Evolutionary conservation across 768 basidiomycete genomes (phyloP).

Genomic region (Lepiota subincarnata): DNA sequence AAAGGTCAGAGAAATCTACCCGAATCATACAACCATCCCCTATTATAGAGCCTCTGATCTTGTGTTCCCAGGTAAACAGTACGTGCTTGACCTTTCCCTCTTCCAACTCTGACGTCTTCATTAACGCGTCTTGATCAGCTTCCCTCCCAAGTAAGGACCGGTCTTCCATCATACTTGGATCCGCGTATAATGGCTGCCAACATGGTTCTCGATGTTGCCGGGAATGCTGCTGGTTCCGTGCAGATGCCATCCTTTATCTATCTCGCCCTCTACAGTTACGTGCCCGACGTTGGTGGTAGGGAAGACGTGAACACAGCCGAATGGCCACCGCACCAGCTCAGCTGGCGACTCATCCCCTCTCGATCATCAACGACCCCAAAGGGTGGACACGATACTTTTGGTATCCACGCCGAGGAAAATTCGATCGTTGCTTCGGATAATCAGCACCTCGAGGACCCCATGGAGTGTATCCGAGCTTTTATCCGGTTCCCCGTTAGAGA

Average conservation of each 20-base stretch:
- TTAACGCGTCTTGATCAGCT: neutral
- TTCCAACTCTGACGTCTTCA: slow-evolving; percentile 6
- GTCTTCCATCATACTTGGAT: slow-evolving; percentile 7
- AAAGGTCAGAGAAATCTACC: slow-evolving; percentile 6
- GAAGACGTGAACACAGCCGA: neutral
- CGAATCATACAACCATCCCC: slow-evolving; percentile 1
- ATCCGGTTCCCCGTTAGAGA: slow-evolving; percentile 6
- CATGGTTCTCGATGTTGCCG: slow-evolving; percentile 5
- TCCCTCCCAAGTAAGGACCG: neutral
- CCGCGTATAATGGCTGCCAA: slow-evolving; percentile 3
- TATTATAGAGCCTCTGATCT: neutral
- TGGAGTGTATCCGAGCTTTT: slow-evolving; percentile 8
- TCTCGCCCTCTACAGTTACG: slow-evolving; percentile 10
- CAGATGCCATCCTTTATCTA: slow-evolving; percentile 8
- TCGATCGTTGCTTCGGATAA: slow-evolving; percentile 3
- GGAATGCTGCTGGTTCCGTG: neutral
- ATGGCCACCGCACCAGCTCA: slow-evolving; percentile 2
- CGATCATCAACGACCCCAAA: neutral
- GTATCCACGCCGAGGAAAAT: slow-evolving; percentile 6
- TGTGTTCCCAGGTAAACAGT: slow-evolving; percentile 9
- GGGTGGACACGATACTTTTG: slow-evolving; percentile 2
- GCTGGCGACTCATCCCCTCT: slow-evolving; percentile 10
- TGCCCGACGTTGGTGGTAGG: neutral
- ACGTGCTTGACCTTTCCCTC: neutral
- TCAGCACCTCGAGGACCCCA: slow-evolving; percentile 3